These are phyloP conservation scores for Mycena sanguinolenta DNA, from an alignment of 768 basidiomycete genomes.

Conservation along the genomic window DNA sequence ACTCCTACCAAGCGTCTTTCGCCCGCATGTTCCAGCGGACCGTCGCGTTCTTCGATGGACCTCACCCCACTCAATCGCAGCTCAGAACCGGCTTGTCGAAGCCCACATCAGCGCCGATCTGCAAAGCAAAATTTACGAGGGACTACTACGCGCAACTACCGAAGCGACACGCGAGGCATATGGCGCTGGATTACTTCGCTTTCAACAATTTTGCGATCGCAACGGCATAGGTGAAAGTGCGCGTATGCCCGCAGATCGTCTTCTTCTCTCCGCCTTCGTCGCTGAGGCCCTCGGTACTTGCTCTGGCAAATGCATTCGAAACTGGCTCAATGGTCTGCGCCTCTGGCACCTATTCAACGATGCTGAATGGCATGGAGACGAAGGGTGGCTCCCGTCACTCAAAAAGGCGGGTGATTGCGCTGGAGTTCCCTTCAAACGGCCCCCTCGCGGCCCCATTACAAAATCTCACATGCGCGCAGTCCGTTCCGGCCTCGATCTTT, in stretches of 20 bases:
- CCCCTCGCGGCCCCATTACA: background rate
- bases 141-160: background rate
- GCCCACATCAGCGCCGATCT: background rate
- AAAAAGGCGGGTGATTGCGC: background rate
- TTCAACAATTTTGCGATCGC: background rate
- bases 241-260: background rate
- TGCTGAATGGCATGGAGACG: background rate
- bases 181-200: background rate
- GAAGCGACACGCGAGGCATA: background rate
- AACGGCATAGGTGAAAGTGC: background rate
- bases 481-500: background rate
- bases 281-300: background rate
- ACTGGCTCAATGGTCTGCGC: background rate
- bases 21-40: background rate
- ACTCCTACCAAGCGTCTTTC: background rate
- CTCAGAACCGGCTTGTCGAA: fast-evolving
- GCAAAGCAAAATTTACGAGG: background rate
- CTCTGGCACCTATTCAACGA: background rate
- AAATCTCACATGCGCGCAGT: background rate
- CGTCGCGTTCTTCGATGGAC: background rate
- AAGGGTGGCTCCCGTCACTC: background rate
- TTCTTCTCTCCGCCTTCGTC: background rate
- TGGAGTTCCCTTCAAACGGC: background rate
- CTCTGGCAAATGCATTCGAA: background rate
- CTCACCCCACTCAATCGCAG: background rate